phyloP scores from a whole-genome alignment of 2,329 filamentous ascomycete species.

The Colletotrichum agaves region DNA sequence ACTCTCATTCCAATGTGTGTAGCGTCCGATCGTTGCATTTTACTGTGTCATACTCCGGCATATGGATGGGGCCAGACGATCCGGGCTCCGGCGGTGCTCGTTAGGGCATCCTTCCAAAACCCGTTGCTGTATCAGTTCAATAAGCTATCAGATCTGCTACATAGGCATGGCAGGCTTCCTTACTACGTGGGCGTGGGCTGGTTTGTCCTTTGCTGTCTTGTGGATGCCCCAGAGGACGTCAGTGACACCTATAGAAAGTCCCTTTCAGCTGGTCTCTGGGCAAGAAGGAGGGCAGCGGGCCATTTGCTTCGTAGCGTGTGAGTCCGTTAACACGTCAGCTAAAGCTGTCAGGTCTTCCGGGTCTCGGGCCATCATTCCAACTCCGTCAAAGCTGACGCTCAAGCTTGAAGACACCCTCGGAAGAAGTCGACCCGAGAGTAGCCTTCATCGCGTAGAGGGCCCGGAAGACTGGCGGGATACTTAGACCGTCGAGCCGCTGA shows the following conservation, averaged over 20 bases:
- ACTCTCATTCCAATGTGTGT: slow-evolving; percentile 37
- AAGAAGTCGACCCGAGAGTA: slow-evolving; percentile 31
- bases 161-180: too few species aligned
- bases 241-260: slow-evolving; percentile 36
- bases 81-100: slow-evolving; percentile 33
- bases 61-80: slow-evolving; percentile 36
- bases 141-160: background rate
- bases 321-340: background rate
- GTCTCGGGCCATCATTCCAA: slow-evolving; percentile 41
- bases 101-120: slow-evolving; percentile 33
- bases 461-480: slow-evolving; percentile 51
- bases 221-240: slow-evolving; percentile 38
- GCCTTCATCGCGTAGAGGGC: slow-evolving; percentile 50
- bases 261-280: slow-evolving; percentile 16
- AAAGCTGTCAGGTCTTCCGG: slow-evolving; percentile 39
- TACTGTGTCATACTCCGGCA: slow-evolving; percentile 18
- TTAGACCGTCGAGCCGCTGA: slow-evolving; percentile 50
- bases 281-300: too few species aligned
- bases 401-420: slow-evolving; percentile 38
- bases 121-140: slow-evolving; percentile 26
- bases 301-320: background rate
- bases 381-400: slow-evolving; percentile 38
- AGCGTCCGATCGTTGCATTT: slow-evolving; percentile 33
- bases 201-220: slow-evolving; percentile 35
- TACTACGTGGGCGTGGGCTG: slow-evolving; percentile 38